Evolutionary conservation across 2,329 filamentous ascomycete genomes (phyloP).

Genomic region (Colletotrichum sansevieriae): DNA sequence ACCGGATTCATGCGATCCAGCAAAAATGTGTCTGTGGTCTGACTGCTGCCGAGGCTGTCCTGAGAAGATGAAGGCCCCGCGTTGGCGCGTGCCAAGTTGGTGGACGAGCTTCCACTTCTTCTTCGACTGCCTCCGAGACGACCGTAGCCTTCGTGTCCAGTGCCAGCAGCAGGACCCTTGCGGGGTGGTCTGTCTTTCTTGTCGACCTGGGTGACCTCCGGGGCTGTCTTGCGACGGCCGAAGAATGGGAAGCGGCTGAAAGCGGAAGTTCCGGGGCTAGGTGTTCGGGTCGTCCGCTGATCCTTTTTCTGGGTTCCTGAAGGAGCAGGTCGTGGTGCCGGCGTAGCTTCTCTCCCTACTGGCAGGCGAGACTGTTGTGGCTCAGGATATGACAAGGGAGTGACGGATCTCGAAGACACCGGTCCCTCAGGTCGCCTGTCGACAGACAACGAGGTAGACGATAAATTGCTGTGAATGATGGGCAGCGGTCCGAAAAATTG

Average conservation of each 20-base stretch:
- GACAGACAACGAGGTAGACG: conserved; percentile 59
- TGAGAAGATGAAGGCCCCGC: conserved; percentile 61
- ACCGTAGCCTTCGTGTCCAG: conserved; percentile 90
- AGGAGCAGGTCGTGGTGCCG: conserved; percentile 46
- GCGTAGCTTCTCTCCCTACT: conserved; percentile 52
- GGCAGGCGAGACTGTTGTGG: conserved; percentile 47
- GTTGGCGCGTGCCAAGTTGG: conserved; percentile 61
- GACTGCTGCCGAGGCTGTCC: conserved; percentile 61
- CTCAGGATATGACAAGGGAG: conserved; percentile 50
- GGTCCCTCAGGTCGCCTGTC: conserved; percentile 60
- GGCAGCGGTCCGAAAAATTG: conserved; percentile 65
- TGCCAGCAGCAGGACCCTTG: conserved; percentile 91
- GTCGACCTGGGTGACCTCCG: conserved; percentile 62
- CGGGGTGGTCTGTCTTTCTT: conserved; percentile 70
- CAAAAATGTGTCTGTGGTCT: conserved; percentile 68
- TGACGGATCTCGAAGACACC: conserved; percentile 50
- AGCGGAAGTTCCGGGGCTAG: conserved; percentile 68
- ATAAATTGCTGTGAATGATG: conserved; percentile 73
- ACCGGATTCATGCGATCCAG: conserved; percentile 74
- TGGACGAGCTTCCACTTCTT: conserved; percentile 71
- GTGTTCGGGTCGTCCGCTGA: conserved; percentile 56
- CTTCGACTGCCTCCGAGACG: conserved; percentile 72
- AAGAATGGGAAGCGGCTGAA: conserved; percentile 84
- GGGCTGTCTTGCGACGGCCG: conserved; percentile 75
- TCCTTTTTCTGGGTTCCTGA: conserved; percentile 45